phyloP scores from a whole-genome alignment of 768 basidiomycete species.

The Collybiopsis luxurians region DNA sequence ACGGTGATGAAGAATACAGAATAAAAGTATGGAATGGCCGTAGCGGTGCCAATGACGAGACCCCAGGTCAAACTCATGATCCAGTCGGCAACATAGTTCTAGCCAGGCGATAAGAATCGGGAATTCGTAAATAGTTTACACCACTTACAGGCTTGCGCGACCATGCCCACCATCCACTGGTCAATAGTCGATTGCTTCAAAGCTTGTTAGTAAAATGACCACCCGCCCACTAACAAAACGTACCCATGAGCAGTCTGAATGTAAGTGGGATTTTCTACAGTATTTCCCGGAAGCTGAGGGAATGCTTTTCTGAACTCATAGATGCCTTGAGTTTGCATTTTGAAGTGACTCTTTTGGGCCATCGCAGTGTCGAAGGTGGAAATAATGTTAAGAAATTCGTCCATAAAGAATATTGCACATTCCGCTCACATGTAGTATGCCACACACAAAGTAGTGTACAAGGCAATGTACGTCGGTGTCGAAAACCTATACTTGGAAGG shows the following conservation, averaged over 20 bases:
- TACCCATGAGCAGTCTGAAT: constrained; percentile 95
- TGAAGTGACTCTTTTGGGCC: constrained; percentile 97
- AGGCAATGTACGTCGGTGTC: constrained; percentile 63
- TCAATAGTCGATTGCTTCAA: constrained; percentile 82
- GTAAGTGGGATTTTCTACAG: constrained; percentile 81
- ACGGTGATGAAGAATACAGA: constrained; percentile 95
- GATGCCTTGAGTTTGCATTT: constrained; percentile 94
- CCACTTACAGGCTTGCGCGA: constrained; percentile 86
- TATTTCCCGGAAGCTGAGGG: constrained; percentile 86
- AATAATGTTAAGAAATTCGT: constrained; percentile 1
- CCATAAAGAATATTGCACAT: not conserved
- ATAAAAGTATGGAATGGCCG: constrained; percentile 94
- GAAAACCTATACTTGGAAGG: constrained; percentile 87
- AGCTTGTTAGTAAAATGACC: too few relatives aligned
- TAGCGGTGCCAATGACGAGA: constrained; percentile 67
- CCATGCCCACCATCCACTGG: constrained; percentile 92
- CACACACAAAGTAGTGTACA: constrained; percentile 74
- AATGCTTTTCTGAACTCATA: constrained; percentile 85
- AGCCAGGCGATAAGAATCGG: not conserved
- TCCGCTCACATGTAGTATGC: constrained; percentile 80
- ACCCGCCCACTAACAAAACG: too few relatives aligned
- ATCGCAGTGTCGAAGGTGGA: constrained; percentile 82
- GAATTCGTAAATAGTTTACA: not conserved
- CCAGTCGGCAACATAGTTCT: constrained; percentile 97
- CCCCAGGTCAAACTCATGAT: constrained; percentile 85